A percentile compares a stretch with the other conserved stretches of the same genome.
Conservation (phyloP, 1,284 basidiomycete species). For the Pseudozyma hubeiensis region DNA sequence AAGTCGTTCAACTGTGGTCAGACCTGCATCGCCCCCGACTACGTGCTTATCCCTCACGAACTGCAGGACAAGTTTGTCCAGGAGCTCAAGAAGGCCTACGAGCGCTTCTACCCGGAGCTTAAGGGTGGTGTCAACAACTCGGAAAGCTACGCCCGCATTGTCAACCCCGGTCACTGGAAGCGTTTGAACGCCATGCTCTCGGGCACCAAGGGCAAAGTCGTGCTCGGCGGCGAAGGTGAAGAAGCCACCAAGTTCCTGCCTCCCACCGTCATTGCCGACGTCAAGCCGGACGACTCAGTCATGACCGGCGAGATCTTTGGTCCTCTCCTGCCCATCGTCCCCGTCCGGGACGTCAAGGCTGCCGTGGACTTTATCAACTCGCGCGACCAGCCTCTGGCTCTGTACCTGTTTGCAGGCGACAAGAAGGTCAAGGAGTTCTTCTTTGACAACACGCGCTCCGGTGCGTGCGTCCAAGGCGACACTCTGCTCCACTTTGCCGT, state of each 20-base stretch:
- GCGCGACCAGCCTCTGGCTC: slow-evolving; percentile 78
- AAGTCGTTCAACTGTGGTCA: slow-evolving; percentile 76
- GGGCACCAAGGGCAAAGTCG: slow-evolving; percentile 78
- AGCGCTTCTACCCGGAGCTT: slow-evolving; percentile 62
- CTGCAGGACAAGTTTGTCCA: slow-evolving; percentile 76
- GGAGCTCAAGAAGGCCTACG: slow-evolving; percentile 75
- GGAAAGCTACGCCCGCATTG: slow-evolving; percentile 72
- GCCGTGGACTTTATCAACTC: slow-evolving; percentile 68
- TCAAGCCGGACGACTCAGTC: slow-evolving; percentile 72
- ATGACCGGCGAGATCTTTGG: slow-evolving; percentile 83
- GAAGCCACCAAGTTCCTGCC: slow-evolving; percentile 75
- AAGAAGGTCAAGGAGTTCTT: slow-evolving; percentile 75
- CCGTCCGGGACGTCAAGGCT: slow-evolving; percentile 72
- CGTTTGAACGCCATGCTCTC: slow-evolving; percentile 77
- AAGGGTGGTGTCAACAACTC: slow-evolving; percentile 71
- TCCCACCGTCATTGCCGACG: slow-evolving; percentile 77
- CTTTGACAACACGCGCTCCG: slow-evolving; percentile 61
- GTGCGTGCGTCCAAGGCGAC: slow-evolving; percentile 51
- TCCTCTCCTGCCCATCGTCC: slow-evolving; percentile 80
- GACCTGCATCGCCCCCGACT: slow-evolving; percentile 78
- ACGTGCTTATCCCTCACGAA: slow-evolving; percentile 78
- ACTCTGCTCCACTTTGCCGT: slow-evolving; percentile 71
- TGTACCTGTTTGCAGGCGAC: slow-evolving; percentile 81
- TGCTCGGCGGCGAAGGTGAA: slow-evolving; percentile 78
- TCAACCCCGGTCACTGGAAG: slow-evolving; percentile 74